These are phyloP conservation scores for Cryptococcus sp. DNA, from an alignment of 1,284 basidiomycete species.

Conservation along the genomic window DNA sequence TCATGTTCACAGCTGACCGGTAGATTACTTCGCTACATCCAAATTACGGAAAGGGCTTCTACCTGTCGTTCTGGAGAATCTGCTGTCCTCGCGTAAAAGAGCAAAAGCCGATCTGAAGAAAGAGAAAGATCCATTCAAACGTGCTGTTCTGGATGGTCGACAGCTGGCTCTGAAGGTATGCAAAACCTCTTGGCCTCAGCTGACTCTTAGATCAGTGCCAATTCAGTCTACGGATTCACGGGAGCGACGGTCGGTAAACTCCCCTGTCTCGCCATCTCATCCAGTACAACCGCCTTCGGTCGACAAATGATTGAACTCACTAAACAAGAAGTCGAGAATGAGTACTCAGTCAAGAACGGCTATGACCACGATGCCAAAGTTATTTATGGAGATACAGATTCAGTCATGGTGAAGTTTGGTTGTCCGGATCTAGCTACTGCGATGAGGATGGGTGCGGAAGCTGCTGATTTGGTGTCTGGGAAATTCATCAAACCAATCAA, in stretches of 20 bases:
- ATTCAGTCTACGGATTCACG: conserved; percentile 96
- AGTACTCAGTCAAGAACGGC: conserved; percentile 81
- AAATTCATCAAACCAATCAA: conserved; percentile 95
- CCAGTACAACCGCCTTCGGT: conserved; percentile 86
- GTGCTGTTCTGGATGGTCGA: conserved; percentile 88
- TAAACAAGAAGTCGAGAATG: conserved; percentile 81
- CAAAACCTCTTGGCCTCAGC: not conserved
- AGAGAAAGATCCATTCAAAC: conserved; percentile 90
- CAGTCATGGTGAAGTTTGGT: conserved; percentile 94
- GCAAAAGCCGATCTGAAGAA: conserved; percentile 91
- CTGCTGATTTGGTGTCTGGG: conserved; percentile 83
- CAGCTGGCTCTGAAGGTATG: conserved; percentile 85
- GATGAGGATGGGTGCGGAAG: conserved; percentile 87
- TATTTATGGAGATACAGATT: conserved; percentile 96
- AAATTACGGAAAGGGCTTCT: conserved; percentile 75
- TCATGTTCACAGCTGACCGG: not conserved
- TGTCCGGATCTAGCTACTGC: conserved; percentile 75
- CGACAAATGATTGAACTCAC: conserved; percentile 97
- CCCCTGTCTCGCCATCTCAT: conserved; percentile 88
- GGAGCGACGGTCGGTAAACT: conserved; percentile 92
- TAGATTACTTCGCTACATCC: conserved; percentile 78
- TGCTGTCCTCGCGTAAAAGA: conserved; percentile 82
- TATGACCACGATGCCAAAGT: conserved; percentile 80
- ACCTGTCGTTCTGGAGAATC: conserved; percentile 85
- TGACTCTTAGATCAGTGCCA: conserved; percentile 74